Evolutionary conservation across 768 basidiomycete species (phyloP), one percentile per base, ranked within the genome.

Genomic region (Phallus indusiatus): DNA sequence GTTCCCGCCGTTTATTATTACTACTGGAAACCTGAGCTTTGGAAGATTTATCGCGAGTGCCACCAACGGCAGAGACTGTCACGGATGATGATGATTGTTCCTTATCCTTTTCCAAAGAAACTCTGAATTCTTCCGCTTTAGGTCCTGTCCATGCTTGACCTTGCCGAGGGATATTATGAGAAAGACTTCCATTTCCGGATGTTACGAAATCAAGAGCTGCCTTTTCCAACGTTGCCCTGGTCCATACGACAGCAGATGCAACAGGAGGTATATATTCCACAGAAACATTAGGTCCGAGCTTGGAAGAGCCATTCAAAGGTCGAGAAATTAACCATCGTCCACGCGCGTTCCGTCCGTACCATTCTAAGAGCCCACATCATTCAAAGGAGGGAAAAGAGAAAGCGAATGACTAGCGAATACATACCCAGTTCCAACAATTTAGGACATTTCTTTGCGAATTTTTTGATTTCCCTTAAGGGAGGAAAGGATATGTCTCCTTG

Each of bases 391-490:
- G 42, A 20, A 21, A 59, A 33, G 28, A 28, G 28, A n/a, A n/a
- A 28, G 28, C 28, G 28, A 28, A 35, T 49, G 21, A 17, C 18
- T 22, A 34, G 35, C 21, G 18, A 14, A 18, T 12, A 62, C 67
- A 18, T 61, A 72, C 72, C 70, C 50, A 75, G 55, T 35, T 64
- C 47, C 22, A 64, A 61, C n/a, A 75, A 59, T 57, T 64, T 67
- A n/a, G 71, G 67, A 57, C 69, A 74, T 54, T 70, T 71, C 53
- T 72, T 68, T 47, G 70, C 70, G 61, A 75, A 71, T 33, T 72
- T 67, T 60, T 72, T 74, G 51, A 75, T 65, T 55, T 75, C 74
- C 53, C 74, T 67, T 18, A 71, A 55, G 17, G 67, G 68, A 5
- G 73, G 74, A 60, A 75, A 67, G 16, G 70, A 70, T n/a, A 71